These are phyloP conservation scores for Onygenales sp. DNA, from an alignment of 2,329 filamentous ascomycete species.

Conservation along the genomic window DNA sequence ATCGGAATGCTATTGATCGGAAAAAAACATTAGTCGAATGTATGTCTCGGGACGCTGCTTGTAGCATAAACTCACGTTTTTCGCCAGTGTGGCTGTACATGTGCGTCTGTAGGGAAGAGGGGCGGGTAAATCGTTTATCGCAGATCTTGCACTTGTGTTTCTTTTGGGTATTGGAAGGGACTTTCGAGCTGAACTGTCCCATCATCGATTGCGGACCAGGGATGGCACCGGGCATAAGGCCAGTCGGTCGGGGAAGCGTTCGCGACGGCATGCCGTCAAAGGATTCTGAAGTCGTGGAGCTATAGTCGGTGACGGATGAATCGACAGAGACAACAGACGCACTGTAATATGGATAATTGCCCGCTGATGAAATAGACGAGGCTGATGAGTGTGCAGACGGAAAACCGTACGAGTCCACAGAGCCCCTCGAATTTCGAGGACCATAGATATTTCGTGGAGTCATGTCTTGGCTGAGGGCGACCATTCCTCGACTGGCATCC, in stretches of 20 bases:
- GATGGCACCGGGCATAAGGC: constrained; percentile 50
- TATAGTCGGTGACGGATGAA: constrained; percentile 84
- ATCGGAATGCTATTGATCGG: constrained; percentile 64
- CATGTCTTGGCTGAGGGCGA: constrained; percentile 85
- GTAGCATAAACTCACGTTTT: constrained; percentile 70
- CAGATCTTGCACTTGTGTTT: constrained; percentile 99
- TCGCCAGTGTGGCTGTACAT: constrained; percentile 99
- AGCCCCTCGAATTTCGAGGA: constrained; percentile 55
- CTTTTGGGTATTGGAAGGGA: constrained; percentile 92
- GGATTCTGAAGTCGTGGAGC: constrained; percentile 72
- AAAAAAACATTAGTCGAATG: not conserved
- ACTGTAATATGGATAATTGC: constrained; percentile 78
- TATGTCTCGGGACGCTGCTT: not conserved
- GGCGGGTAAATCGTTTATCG: constrained; percentile 92
- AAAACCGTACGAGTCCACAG: constrained; percentile 83
- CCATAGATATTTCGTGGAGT: constrained; percentile 87
- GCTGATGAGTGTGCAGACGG: constrained; percentile 83
- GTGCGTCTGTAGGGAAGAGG: constrained; percentile 89
- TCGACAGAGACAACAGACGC: constrained; percentile 61
- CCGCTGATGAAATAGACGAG: constrained; percentile 78
- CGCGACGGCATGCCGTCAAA: constrained; percentile 72
- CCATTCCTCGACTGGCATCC: constrained; percentile 88
- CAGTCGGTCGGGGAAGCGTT: constrained; percentile 71
- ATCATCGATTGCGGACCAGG: constrained; percentile 95
- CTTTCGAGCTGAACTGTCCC: constrained; percentile 95